Percentiles rank a stretch among this genome's conserved stretches.
Evolutionary conservation across 2,329 filamentous ascomycete species (phyloP).

Genomic region (Colletotrichum siamense): DNA sequence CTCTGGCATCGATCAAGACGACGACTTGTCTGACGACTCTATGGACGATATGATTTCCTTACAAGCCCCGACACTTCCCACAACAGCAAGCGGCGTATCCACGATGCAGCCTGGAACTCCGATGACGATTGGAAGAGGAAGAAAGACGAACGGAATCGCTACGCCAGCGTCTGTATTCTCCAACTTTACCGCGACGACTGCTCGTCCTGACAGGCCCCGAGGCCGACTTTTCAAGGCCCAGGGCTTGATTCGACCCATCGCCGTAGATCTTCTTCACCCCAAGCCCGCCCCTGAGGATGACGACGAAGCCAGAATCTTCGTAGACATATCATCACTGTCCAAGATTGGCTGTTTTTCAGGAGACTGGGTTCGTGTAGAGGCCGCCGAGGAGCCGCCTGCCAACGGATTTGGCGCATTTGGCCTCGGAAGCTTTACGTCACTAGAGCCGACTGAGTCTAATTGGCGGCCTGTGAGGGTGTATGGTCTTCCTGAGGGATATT

Average conservation of each 20-base stretch:
- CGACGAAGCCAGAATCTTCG: slow-evolving; percentile 87
- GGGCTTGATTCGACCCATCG: slow-evolving; percentile 73
- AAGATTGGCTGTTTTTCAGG: slow-evolving; percentile 97
- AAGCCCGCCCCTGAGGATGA: slow-evolving; percentile 80
- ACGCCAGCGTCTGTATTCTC: slow-evolving; percentile 92
- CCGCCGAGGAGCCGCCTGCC: slow-evolving; percentile 73
- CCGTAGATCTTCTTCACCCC: slow-evolving; percentile 82
- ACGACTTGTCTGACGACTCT: slow-evolving; percentile 84
- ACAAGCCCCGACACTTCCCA: slow-evolving; percentile 76
- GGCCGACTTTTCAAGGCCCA: slow-evolving; percentile 87
- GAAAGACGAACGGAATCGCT: slow-evolving; percentile 72
- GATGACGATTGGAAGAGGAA: slow-evolving; percentile 71
- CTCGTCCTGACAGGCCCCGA: slow-evolving; percentile 72
- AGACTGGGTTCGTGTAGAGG: slow-evolving; percentile 91
- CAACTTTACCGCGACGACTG: slow-evolving; percentile 83
- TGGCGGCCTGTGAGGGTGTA: slow-evolving; percentile 91
- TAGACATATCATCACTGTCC: slow-evolving; percentile 84
- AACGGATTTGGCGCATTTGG: slow-evolving; percentile 72
- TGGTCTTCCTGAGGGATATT: slow-evolving; percentile 80
- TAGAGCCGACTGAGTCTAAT: slow-evolving; percentile 63
- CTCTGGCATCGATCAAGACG: slow-evolving; percentile 71
- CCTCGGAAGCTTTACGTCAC: slow-evolving; percentile 67
- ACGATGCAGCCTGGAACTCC: slow-evolving; percentile 83
- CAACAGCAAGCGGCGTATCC: slow-evolving; percentile 81
- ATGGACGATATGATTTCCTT: slow-evolving; percentile 94